Base-by-base conservation (phyloP, 75 land plant genomes). In the Pseudotsuga menziesii region DNA sequence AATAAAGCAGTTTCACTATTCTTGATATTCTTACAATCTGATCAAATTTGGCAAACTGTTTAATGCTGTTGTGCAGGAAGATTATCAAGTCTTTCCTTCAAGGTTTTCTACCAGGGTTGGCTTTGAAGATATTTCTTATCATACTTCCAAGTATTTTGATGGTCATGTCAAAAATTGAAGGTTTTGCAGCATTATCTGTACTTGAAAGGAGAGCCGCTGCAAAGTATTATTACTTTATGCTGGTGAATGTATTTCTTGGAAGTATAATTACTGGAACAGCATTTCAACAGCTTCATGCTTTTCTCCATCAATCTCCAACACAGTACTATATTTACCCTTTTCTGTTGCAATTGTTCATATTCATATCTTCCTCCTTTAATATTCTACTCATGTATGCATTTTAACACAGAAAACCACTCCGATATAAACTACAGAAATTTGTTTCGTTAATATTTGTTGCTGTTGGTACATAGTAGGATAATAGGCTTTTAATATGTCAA, bases 171-270 rank as follows among this genome's bases (percentile, higher is more conserved):
- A 87, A 87, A 75, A 75, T 91, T 60, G 93, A 91, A 77, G 92
- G 93, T 63, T 74, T 86, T 76, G 44, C 72, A 20, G 82, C 92
- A 22, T 58, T 59, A 20, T 91, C 93, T 19, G 41, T 80, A 54
- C 80, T 91, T 41, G 93, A 91, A 75, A 86, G 86, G 61, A 82
- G 35, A 55, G 29, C 89, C 19, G 87, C 87, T 56, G 80, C 82
- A 20, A 91, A 91, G 74, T 89, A 91, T 73, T 87, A 78, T 58
- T 77, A 74, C 41, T 89, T 91, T 64, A 77, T 91, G 85, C 78
- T 91, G 62, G 89, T 91, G 44, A 87, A 91, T 78, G 91, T 91
- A 16, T 91, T 91, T 66, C 78, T 91, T 76, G 91, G 91, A 55
- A 91, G 86, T 75, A 84, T 91, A 36, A 54, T 91, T 20, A 70